Evolutionary conservation across 164 flowering plant genomes (phyloP).

Genomic region (Liquidambar formosana): DNA sequence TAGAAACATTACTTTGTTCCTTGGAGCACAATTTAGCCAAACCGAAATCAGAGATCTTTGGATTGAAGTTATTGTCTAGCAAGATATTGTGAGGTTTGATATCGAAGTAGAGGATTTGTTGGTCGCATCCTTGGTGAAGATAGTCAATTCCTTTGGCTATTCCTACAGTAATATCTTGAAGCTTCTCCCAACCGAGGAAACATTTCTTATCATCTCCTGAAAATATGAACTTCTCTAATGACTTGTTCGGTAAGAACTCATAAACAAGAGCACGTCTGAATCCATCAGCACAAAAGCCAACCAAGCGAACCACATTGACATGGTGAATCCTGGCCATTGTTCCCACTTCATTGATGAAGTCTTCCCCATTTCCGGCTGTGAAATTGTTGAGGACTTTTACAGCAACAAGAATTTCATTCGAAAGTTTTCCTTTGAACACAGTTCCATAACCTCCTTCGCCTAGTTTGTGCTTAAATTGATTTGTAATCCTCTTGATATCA

Average conservation of each 20-base stretch:
- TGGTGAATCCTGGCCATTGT: not conserved
- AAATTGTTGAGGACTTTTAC: not conserved
- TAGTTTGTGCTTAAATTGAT: not conserved
- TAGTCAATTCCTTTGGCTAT: conserved; percentile 3
- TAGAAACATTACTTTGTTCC: not conserved
- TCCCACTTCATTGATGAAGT: conserved; percentile 1
- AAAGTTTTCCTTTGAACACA: not conserved
- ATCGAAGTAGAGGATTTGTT: conserved; percentile 1
- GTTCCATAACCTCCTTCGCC: not conserved
- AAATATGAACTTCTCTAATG: conserved; percentile 6
- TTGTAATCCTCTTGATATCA: not conserved
- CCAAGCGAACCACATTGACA: not conserved
- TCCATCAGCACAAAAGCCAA: conserved; percentile 1
- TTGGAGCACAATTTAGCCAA: not conserved
- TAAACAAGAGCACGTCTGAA: not conserved
- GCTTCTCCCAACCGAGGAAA: not conserved
- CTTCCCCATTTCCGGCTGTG: not conserved
- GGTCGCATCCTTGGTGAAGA: conserved; percentile 3
- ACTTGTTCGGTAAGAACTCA: not conserved
- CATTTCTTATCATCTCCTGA: not conserved
- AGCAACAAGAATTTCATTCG: not conserved
- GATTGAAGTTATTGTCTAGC: not conserved
- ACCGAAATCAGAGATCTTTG: not conserved
- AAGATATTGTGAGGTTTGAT: conserved; percentile 2
- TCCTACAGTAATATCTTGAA: not conserved